These are phyloP conservation scores for Trametes coccinea DNA, from an alignment of 768 basidiomycete genomes.

Conservation along the genomic window DNA sequence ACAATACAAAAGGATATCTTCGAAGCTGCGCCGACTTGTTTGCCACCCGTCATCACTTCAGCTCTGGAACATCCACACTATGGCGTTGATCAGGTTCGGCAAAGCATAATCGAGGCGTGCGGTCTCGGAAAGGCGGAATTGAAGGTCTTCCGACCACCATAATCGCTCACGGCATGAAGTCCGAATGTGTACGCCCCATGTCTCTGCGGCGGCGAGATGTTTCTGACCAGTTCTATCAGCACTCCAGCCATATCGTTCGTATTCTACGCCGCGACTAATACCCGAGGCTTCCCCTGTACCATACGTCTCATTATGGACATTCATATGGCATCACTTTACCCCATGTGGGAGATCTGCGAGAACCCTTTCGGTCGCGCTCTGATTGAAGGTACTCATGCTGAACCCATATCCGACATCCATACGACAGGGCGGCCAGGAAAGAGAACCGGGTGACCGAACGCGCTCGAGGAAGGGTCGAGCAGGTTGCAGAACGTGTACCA, in stretches of 20 bases:
- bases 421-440: neutral
- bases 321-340: neutral
- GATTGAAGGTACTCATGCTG: neutral
- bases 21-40: constrained; percentile 55
- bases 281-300: constrained; percentile 3
- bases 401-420: neutral
- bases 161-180: neutral
- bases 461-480: neutral
- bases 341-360: constrained; percentile 9
- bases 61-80: constrained; percentile 47
- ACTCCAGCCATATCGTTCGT: neutral
- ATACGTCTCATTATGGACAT: neutral
- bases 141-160: constrained; percentile 12
- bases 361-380: constrained; percentile 1
- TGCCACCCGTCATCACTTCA: constrained; percentile 65
- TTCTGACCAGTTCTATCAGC: neutral
- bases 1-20: constrained; percentile 54
- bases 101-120: constrained; percentile 63
- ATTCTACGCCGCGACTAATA: neutral
- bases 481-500: constrained; percentile 2
- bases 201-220: neutral
- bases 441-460: neutral
- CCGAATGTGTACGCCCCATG: neutral
- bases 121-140: constrained; percentile 33
- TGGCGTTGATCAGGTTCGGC: constrained; percentile 58